Evolutionary conservation across 371 early-diverging fungal genomes (phyloP), one percentile per base, ranked within the genome.

Genomic region (Syncephalis plumigaleata): DNA sequence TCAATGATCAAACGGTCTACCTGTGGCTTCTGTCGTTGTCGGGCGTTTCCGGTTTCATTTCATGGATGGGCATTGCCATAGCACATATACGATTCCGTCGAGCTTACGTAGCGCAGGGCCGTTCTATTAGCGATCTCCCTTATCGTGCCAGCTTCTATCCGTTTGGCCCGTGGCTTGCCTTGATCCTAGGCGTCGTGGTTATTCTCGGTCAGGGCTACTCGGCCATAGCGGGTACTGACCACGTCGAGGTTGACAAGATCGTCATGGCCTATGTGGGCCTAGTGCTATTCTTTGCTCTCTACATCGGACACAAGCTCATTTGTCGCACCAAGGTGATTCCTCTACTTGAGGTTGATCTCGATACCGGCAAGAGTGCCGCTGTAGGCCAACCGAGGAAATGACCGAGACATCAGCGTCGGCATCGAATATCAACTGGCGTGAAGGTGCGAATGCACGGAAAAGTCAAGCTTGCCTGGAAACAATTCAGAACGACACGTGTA

Each of bases 31-130:
- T 81, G 43, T 68, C 66, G 51, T 50, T 88, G 17, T 70, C 82
- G 2, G 77, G 81, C 1, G 65, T 81, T 11, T 77, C 91, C 2
- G 86, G 87, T 40, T 70, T 90, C 44, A 69, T 84, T 37, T 76
- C 82, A 31, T 92, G 91, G 90, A 51, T 84, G 20, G 67, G 75
- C 40, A 89, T 90, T 51, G 67, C 75, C 4, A 54, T 79, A 37
- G 79, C 79, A 8, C 89, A 90, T 54, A 60, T 77, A 49, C 81
- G 89, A 13, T 89, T 90, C 77, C 81, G 90, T 23, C 68, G 68
- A n/a, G 90, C 90, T 7, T 78, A 63, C 39, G 24, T 64, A 3
- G 62, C 67, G 7, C 89, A 89, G 51, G 79, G 81, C 7, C 71
- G 71, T 21, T 54, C 64, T 3, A 48, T 84, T 23, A 50, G 55